phyloP scores from a whole-genome alignment of 768 basidiomycete genomes.

The Pleurotus tuoliensis region DNA sequence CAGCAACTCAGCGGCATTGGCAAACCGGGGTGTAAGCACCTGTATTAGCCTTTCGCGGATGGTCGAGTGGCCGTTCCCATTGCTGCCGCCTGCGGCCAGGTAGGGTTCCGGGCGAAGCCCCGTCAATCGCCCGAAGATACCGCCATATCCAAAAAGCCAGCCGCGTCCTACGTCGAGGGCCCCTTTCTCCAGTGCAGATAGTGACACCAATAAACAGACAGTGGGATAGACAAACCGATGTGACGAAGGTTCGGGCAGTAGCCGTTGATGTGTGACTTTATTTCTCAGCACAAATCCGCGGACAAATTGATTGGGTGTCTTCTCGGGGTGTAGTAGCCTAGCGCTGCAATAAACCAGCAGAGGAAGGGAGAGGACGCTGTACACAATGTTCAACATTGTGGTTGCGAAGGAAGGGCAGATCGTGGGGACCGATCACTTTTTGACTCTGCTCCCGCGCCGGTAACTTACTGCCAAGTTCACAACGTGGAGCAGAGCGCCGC shows the following conservation, averaged over 20 bases:
- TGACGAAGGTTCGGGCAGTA: slow-evolving; percentile 40
- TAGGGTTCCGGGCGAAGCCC: slow-evolving; percentile 45
- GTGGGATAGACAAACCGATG: slow-evolving; percentile 64
- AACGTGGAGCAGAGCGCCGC: too few relatives aligned
- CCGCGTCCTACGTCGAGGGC: slow-evolving; percentile 43
- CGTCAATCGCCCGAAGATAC: slow-evolving; percentile 36
- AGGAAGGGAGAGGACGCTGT: too few relatives aligned
- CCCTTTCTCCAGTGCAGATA: slow-evolving; percentile 47
- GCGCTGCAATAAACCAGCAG: too few relatives aligned
- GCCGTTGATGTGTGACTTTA: slow-evolving; percentile 48
- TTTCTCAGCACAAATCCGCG: slow-evolving; percentile 47
- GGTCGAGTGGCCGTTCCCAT: slow-evolving; percentile 11
- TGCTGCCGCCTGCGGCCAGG: slow-evolving; percentile 21
- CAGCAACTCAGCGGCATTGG: slow-evolving; percentile 19
- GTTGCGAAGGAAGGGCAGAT: too few relatives aligned
- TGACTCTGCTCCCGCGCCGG: too few relatives aligned
- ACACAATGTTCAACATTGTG: too few relatives aligned
- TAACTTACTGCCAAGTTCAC: too few relatives aligned
- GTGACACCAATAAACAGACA: slow-evolving; percentile 49
- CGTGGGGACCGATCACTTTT: too few relatives aligned
- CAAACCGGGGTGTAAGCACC: slow-evolving; percentile 28
- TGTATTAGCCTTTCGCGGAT: slow-evolving; percentile 39
- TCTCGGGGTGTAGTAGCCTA: not conserved
- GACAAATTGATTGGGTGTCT: slow-evolving; percentile 2
- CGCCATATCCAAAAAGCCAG: slow-evolving; percentile 54